Evolutionary conservation across 2,329 filamentous ascomycete species (phyloP).

Genomic region (Aureobasidium leucospermi): DNA sequence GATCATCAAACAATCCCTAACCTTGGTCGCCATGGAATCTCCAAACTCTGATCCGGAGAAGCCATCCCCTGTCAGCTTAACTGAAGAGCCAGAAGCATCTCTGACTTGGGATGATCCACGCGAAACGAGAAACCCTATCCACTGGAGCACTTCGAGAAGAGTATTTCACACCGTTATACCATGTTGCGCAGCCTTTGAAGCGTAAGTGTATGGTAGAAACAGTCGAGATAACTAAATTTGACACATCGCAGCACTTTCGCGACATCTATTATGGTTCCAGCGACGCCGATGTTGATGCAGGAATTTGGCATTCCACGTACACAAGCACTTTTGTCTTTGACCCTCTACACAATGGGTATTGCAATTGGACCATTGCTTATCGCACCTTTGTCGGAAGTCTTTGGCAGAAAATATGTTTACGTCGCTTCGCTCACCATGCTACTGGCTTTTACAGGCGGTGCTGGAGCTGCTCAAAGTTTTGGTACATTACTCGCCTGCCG

Average conservation of each 20-base stretch:
- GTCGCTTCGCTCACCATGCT: conserved; percentile 55
- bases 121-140: neutral
- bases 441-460: conserved; percentile 23
- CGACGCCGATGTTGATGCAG: neutral
- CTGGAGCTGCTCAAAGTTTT: conserved; percentile 51
- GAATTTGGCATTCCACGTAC: conserved; percentile 50
- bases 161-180: neutral
- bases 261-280: neutral
- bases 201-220: neutral
- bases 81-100: neutral
- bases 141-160: neutral
- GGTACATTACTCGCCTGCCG: conserved; percentile 63
- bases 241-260: neutral
- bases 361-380: conserved; percentile 65
- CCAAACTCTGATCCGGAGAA: neutral
- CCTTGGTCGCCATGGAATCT: too few species aligned
- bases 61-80: neutral
- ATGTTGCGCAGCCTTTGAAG: neutral
- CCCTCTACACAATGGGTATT: conserved; percentile 54
- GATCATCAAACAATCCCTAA: too few species aligned
- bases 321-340: conserved; percentile 51
- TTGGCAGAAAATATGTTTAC: conserved; percentile 61
- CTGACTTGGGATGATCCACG: neutral
- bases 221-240: neutral
- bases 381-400: conserved; percentile 66